Base-by-base conservation (phyloP, 495 filamentous ascomycete species). In the Tuber calosporum region DNA sequence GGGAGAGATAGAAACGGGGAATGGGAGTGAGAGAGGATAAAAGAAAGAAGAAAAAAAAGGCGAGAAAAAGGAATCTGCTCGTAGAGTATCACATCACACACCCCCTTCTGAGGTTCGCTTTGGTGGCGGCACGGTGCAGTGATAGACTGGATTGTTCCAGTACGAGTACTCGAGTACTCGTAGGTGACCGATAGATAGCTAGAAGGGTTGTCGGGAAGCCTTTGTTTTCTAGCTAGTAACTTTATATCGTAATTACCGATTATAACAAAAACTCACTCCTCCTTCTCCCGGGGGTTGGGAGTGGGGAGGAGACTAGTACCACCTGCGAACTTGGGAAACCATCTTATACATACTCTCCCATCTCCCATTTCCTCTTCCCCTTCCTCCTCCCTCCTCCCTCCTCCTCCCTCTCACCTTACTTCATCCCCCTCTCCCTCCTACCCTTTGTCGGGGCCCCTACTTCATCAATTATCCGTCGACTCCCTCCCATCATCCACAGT, bases 321-420 rank as follows among this genome's bases (percentile, higher is more conserved):
- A 62, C 53, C 53, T 34, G 19, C 53, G 53, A 62, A 34, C 13
- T 62, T 19, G 53, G 53, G 53, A 62, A 62, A 62, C 0, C 13
- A 62, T 62, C 13, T 30, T 34, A 62, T 62, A 62, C 13, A 2
- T 2, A 34, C 26, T 34, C 19, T 62, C 53, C 26, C 53, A 62
- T 13, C 26, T 17, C 53, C 13, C 53, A 71, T 20, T 71, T 66
- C 20, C 53, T 53, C 40, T 62, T 39, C 15, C 70, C 73, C 15
- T 72, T 74, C 20, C 40, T 69, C 58, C 74, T 8, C 9, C 40
- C 68, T 20, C 69, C 34, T 22, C 41, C 26, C 26, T 53, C 13
- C n/a, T n/a, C n/a, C n/a, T 66, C 66, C 9, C 9, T 68, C 15
- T 48, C 69, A 15, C 42, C 26, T 7, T 4, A 15, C n/a, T 72